These are phyloP conservation scores for Umbelopsis sp. DNA, from an alignment of 192 early-diverging fungal species.

Conservation along the genomic window DNA sequence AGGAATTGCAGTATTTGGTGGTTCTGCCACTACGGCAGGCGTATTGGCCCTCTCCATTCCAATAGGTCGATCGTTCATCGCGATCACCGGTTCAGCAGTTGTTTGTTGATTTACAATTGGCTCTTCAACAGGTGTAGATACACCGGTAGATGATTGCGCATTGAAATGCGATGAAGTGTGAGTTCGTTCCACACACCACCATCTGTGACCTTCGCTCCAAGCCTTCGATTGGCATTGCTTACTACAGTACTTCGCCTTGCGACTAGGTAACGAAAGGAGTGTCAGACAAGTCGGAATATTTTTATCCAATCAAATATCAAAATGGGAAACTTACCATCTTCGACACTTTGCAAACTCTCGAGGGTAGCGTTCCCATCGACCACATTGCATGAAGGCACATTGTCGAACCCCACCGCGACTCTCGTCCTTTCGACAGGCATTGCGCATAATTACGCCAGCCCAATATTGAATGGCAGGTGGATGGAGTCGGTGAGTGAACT, in stretches of 20 bases:
- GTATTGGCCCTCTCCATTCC: not conserved
- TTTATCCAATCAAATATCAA: not conserved
- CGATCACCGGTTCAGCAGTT: not conserved
- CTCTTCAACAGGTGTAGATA: not conserved
- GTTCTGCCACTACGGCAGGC: not conserved
- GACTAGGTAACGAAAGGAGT: slow-evolving; percentile 30
- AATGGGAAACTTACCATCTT: slow-evolving; percentile 54
- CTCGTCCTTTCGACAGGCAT: slow-evolving; percentile 79
- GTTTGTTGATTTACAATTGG: not conserved
- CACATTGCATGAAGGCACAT: slow-evolving; percentile 79
- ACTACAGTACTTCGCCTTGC: slow-evolving; percentile 87
- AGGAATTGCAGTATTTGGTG: not conserved
- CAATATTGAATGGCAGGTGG: slow-evolving; percentile 69
- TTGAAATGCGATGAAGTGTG: slow-evolving; percentile 13
- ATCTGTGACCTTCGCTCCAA: slow-evolving; percentile 78
- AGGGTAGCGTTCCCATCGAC: slow-evolving; percentile 72
- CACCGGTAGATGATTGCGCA: not conserved
- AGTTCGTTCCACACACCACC: slow-evolving; percentile 73
- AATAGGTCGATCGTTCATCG: not conserved
- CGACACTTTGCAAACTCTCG: slow-evolving; percentile 88
- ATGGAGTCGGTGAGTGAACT: slow-evolving; percentile 70
- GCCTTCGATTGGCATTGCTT: slow-evolving; percentile 74
- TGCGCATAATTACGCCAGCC: slow-evolving; percentile 80
- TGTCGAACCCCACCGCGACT: slow-evolving; percentile 67
- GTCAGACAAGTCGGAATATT: not conserved